phyloP scores from a whole-genome alignment of 371 early-diverging fungal species.

The Mucor plumbeus region DNA sequence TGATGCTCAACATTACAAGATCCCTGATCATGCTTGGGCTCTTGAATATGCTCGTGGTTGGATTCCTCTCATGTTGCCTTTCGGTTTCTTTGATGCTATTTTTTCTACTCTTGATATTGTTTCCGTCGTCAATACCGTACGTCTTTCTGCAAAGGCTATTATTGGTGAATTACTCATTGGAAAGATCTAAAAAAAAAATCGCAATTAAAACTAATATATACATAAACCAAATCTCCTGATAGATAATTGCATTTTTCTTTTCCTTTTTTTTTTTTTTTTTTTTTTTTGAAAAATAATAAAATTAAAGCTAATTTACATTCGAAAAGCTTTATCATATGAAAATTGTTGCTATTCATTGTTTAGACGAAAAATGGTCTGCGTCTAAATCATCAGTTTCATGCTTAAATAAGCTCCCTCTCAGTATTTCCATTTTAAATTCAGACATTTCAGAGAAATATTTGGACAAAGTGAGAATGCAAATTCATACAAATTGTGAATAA shows the following conservation, averaged over 20 bases:
- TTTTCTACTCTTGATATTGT: constrained; percentile 55
- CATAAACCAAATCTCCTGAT: background rate
- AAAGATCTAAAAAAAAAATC: constrained; percentile 38
- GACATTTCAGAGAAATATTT: too few relatives aligned
- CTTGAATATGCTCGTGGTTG: constrained; percentile 62
- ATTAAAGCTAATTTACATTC: background rate
- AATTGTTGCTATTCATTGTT: background rate
- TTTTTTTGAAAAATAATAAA: background rate
- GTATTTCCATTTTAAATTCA: too few relatives aligned
- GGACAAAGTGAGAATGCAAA: too few relatives aligned
- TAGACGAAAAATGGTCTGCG: background rate
- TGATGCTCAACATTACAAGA: constrained; percentile 57
- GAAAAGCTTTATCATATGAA: background rate
- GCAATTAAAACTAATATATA: background rate
- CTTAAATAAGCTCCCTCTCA: background rate
- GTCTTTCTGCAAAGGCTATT: constrained; percentile 38
- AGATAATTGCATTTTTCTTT: background rate
- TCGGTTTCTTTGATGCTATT: constrained; percentile 54
- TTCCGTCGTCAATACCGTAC: constrained; percentile 41
- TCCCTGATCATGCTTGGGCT: constrained; percentile 60
- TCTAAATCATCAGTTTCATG: background rate
- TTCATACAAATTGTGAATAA: too few relatives aligned
- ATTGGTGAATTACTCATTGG: constrained; percentile 43
- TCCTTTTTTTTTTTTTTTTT: too few relatives aligned
- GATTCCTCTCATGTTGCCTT: constrained; percentile 63